Base-by-base conservation (phyloP, 805 yeast genomes). In the Soucietia sequanensis region DNA sequence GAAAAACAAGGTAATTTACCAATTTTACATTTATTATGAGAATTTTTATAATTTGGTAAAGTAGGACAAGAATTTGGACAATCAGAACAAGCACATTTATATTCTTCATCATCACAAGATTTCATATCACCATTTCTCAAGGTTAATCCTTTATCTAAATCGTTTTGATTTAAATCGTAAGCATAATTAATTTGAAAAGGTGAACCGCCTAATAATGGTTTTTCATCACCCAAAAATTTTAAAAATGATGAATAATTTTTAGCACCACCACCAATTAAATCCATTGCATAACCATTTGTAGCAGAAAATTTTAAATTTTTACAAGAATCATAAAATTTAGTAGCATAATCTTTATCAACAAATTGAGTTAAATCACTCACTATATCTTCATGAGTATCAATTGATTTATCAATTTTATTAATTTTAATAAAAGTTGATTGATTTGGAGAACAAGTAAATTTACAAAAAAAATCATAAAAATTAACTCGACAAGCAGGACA, bases 261-360 rank as follows among this genome's bases (percentile, higher is more conserved):
- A 2, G 98, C 97, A 2, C 98, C 98, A n/a, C 99, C 99, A 6
- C 99, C 99, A 27, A 91, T 81, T 26, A 91, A 70, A 54, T 91
- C 98, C 97, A 91, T 89, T 7, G 96, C 98, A 50, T 75, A 86
- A 2, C 97, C 96, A 58, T 90, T 91, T 2, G 97, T 89, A 6
- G 96, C 96, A 3, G 91, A 80, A 57, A 93, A 90, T 61, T 91
- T 89, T 55, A 91, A 83, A 43, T 81, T 79, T 47, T 84, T 84
- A 64, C 99, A 91, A 2, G 96, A 86, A 37, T 89, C 84, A 54
- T 67, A 91, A 49, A 91, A 78, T 2, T 50, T 65, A 0, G 68
- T 49, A 0, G 95, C 96, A 67, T 78, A 77, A 1, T 49, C 49
- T 1, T 75, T 68, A 38, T 76, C 77, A 4, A 87, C 76, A 48